Conservation (phyloP, 495 filamentous ascomycete genomes). For the Penicillium steckii region DNA sequence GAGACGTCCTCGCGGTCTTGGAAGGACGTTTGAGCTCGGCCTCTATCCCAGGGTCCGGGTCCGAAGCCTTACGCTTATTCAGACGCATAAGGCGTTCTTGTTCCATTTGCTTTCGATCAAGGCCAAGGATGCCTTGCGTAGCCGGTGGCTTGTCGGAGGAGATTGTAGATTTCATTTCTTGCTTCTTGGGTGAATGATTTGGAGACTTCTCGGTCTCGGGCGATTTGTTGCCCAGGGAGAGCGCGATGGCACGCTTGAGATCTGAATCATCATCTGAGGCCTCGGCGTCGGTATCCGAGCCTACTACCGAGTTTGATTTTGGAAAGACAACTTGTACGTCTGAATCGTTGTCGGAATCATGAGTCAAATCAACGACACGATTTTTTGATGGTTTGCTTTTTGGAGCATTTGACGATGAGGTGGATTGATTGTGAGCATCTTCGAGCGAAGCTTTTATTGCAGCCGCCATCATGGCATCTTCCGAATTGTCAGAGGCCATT, state of each 20-base stretch:
- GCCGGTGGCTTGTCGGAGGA: neutral
- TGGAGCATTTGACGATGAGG: neutral
- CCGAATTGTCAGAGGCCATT: neutral
- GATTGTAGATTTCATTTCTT: neutral
- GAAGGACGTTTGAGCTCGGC: neutral
- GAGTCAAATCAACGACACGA: conserved; percentile 39
- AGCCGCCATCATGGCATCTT: neutral
- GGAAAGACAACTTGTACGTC: conserved; percentile 28
- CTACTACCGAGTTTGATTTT: conserved; percentile 36
- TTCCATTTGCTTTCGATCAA: conserved; percentile 84
- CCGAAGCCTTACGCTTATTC: conserved; percentile 48
- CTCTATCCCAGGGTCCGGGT: neutral
- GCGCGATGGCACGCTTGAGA: conserved; percentile 49
- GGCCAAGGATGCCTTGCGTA: conserved; percentile 38
- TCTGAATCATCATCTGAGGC: conserved; percentile 39
- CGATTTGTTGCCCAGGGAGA: conserved; percentile 40
- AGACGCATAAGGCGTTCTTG: conserved; percentile 73
- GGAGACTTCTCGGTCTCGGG: neutral
- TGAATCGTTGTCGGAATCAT: conserved; percentile 31
- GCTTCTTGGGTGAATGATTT: neutral
- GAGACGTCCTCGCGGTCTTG: conserved; percentile 5
- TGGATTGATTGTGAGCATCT: neutral
- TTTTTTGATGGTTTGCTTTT: neutral
- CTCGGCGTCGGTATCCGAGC: conserved; percentile 33
- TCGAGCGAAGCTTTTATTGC: neutral